Evolutionary conservation across 164 flowering plant genomes (phyloP), one percentile per base, ranked within the genome.

Genomic region (Chimonanthus salicifolius): DNA sequence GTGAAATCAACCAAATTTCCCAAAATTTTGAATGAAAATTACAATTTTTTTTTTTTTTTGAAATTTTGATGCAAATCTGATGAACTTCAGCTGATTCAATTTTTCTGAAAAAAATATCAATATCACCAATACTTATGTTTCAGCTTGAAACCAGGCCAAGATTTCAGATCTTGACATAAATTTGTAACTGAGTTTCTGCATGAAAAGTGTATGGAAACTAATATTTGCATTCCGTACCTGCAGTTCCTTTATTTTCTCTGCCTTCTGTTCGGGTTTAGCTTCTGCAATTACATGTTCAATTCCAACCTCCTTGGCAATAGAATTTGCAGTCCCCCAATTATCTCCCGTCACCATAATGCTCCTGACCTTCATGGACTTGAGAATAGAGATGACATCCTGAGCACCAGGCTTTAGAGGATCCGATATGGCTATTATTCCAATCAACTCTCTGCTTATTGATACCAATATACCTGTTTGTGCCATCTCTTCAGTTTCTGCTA

Each of bases 321-420:
- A 84, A 49, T 80, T 84, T 15, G 98, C 98, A 13, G 98, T 94
- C 21, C 97, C 97, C 90, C 88, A 83, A 62, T 94, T 94, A 70
- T 94, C 97, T 74, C 98, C 98, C 2, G 98, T 94, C 70, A 91
- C 95, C 88, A 94, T 77, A 73, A 92, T 85, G 83, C 88, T 85
- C 74, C 48, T 81, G 6, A 94, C 75, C 10, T 88, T 85, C 97
- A 92, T 90, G 9, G 92, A 90, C 77, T 88, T 86, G 75, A 94
- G 94, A 70, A 89, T 82, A 45, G 95, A 89, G 47, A 92, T 85
- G 65, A 79, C 97, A 47, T 90, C 90, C 47, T 58, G 80, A 11
- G 97, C 94, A 58, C 85, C 85, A 1, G 94, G 92, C 80, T 94
- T 94, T 75, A 94, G 68, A 11, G 98, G 94, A 80, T 92, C 98